phyloP scores from a whole-genome alignment of 257 asterid species.

The Solanum corneliomulleri region DNA sequence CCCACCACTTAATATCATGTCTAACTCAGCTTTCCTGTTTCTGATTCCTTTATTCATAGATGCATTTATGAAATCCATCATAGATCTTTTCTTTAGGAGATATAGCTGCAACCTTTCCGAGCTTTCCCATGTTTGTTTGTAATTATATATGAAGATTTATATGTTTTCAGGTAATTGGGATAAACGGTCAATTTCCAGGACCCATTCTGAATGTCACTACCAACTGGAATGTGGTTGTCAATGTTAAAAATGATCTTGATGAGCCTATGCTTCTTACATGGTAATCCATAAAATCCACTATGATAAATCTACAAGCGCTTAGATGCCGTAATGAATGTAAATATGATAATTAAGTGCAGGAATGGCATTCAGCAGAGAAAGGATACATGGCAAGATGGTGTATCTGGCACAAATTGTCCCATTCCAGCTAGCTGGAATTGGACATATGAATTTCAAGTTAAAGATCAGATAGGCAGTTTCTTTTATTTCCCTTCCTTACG shows the following conservation, averaged over 20 bases:
- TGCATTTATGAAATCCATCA: background rate
- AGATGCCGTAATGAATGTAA: slow-evolving; percentile 2
- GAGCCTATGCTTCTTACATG: slow-evolving; percentile 90
- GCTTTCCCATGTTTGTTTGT: background rate
- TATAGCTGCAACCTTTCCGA: background rate
- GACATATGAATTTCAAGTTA: slow-evolving; percentile 93
- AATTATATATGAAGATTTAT: background rate
- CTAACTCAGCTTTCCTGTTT: background rate
- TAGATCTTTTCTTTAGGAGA: background rate
- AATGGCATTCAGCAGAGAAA: slow-evolving; percentile 81
- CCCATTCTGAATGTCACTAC: slow-evolving; percentile 85
- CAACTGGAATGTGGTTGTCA: slow-evolving; percentile 83
- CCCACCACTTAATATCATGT: background rate
- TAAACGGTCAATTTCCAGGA: slow-evolving; percentile 80
- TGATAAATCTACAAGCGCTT: background rate
- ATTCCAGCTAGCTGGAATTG: slow-evolving; percentile 95
- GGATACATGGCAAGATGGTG: slow-evolving; percentile 95
- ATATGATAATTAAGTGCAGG: slow-evolving; percentile 44
- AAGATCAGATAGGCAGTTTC: slow-evolving; percentile 97
- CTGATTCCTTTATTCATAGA: background rate
- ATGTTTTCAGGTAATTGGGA: slow-evolving; percentile 65
- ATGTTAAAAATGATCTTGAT: slow-evolving; percentile 71
- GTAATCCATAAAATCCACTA: slow-evolving; percentile 18
- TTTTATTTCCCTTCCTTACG: slow-evolving; percentile 71
- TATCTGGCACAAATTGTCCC: slow-evolving; percentile 89